phyloP scores from a whole-genome alignment of 2,329 filamentous ascomycete genomes.

The Pseudogymnoascus sp. region DNA sequence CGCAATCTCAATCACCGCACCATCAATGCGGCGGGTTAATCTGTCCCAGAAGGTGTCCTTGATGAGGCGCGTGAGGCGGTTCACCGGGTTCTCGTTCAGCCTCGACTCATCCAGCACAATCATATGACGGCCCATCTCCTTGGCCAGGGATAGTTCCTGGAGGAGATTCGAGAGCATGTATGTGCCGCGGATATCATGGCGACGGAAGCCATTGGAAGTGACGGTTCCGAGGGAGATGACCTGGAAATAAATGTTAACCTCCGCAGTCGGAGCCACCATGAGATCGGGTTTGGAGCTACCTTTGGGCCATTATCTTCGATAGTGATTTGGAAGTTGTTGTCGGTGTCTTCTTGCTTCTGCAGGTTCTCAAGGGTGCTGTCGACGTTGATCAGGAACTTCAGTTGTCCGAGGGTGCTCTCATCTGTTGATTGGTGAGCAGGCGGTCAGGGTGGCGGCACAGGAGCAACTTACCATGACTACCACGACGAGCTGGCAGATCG shows the following conservation, averaged over 20 bases:
- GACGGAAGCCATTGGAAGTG: conserved; percentile 75
- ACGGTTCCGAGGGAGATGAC: conserved; percentile 78
- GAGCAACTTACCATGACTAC: conserved; percentile 26
- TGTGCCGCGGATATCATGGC: conserved; percentile 85
- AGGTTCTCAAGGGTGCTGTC: conserved; percentile 73
- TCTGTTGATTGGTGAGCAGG: conserved; percentile 43
- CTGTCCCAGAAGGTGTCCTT: conserved; percentile 88
- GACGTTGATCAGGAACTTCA: conserved; percentile 80
- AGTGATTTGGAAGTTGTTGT: conserved; percentile 93
- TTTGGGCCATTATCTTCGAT: conserved; percentile 94
- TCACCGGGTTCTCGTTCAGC: conserved; percentile 90
- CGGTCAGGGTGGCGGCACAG: conserved; percentile 8
- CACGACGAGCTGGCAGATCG: conserved; percentile 21
- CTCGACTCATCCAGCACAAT: conserved; percentile 87
- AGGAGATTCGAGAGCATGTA: conserved; percentile 97
- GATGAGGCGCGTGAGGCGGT: conserved; percentile 77
- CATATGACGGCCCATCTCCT: conserved; percentile 81
- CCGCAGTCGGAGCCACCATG: neutral
- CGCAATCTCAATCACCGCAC: conserved; percentile 75
- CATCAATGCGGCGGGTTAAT: conserved; percentile 83
- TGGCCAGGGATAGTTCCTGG: conserved; percentile 86
- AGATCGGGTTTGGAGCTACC: conserved; percentile 37
- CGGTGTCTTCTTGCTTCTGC: conserved; percentile 80
- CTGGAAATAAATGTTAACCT: conserved; percentile 33
- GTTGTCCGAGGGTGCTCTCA: conserved; percentile 59